These are phyloP conservation scores for Diaporthe sp. DNA, from an alignment of 2,329 filamentous ascomycete genomes.

Conservation along the genomic window DNA sequence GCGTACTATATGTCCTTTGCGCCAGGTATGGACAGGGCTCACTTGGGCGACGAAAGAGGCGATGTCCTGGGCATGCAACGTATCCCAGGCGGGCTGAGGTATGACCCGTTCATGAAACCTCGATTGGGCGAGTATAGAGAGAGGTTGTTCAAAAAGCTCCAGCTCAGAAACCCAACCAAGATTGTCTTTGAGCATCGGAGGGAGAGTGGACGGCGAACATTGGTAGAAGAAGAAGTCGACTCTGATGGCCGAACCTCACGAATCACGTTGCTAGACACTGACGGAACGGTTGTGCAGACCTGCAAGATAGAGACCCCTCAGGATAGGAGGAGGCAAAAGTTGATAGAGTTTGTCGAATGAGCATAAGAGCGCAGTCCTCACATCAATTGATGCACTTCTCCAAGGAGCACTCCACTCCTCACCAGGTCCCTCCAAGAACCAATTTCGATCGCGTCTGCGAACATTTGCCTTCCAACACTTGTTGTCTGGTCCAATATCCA, in stretches of 20 bases:
- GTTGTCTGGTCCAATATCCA: background rate
- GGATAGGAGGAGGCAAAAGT: background rate
- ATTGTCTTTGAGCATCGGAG: slow-evolving; percentile 9
- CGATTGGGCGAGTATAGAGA: background rate
- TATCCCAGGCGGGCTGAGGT: slow-evolving; percentile 49
- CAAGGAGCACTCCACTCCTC: background rate
- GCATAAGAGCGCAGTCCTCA: background rate
- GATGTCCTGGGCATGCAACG: slow-evolving; percentile 54
- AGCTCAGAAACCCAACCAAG: slow-evolving; percentile 4
- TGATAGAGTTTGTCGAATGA: background rate
- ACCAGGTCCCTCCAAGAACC: background rate
- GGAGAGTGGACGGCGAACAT: background rate
- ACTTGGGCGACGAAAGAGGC: slow-evolving; percentile 54
- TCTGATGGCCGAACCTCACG: background rate
- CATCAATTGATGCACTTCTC: background rate
- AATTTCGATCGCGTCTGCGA: background rate
- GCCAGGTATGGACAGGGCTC: slow-evolving; percentile 48
- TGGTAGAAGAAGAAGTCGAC: slow-evolving; percentile 8
- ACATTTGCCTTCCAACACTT: background rate
- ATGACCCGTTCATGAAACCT: slow-evolving; percentile 32
- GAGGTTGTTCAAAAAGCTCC: background rate
- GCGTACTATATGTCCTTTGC: slow-evolving; percentile 53
- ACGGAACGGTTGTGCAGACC: background rate
- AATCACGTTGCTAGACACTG: background rate
- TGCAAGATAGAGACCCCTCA: background rate